phyloP scores from a whole-genome alignment of 805 yeast species.

The Saccharomycopsis amapae region DNA sequence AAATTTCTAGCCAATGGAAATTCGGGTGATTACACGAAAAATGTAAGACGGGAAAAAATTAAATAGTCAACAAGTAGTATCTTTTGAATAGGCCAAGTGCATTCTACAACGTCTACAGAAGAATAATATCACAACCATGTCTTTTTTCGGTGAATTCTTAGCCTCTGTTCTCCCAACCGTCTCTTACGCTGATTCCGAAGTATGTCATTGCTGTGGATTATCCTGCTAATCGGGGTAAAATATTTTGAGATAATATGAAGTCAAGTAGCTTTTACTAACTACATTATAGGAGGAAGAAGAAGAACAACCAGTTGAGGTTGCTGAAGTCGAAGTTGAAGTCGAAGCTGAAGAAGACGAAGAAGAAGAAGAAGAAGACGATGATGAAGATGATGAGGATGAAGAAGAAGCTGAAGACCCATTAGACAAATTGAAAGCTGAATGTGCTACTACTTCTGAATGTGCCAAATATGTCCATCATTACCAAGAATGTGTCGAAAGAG shows the following conservation, averaged over 20 bases:
- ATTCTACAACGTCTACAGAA: not conserved
- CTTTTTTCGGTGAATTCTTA: conserved; percentile 41
- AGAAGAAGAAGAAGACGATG: conserved; percentile 41
- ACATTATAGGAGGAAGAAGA: conserved; percentile 31
- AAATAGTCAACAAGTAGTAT: not conserved
- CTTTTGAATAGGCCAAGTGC: not conserved
- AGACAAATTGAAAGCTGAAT: conserved; percentile 60
- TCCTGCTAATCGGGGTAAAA: not conserved
- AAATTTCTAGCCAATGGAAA: conserved; percentile 1
- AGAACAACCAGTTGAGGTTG: conserved; percentile 20
- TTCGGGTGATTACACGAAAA: not conserved
- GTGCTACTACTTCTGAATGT: conserved; percentile 61
- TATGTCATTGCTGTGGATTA: conserved; percentile 1
- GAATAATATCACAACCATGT: no score
- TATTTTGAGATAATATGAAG: not conserved
- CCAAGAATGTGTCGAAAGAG: conserved; percentile 93
- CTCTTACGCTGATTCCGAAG: conserved; percentile 35
- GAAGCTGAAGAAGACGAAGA: conserved; percentile 29
- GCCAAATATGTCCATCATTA: conserved; percentile 77
- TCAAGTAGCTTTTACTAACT: no score
- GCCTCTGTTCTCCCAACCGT: conserved; percentile 40
- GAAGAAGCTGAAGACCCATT: conserved; percentile 63
- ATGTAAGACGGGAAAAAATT: not conserved
- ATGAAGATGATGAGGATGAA: conserved; percentile 60
- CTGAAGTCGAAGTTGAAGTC: conserved; percentile 9